Conservation (phyloP, 2,329 filamentous ascomycete genomes). For the Chaetomium strumarium region DNA sequence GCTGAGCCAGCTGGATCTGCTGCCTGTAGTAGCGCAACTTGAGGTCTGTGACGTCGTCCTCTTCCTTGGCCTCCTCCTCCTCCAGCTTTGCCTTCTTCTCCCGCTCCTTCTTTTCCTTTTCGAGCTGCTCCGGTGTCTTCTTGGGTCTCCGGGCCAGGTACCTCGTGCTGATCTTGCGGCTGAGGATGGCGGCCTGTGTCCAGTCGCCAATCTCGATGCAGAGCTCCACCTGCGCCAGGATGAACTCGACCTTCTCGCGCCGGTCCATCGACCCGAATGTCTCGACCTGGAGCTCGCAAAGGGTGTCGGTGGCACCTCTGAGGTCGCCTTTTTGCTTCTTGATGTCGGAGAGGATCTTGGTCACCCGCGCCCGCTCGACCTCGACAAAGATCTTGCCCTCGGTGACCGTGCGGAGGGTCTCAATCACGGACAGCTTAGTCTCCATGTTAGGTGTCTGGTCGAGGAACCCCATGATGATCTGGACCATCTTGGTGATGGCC, state of each 20-base stretch:
- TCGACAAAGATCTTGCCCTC: slow-evolving; percentile 99
- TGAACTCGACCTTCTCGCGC: slow-evolving; percentile 98
- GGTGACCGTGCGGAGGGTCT: slow-evolving; percentile 90
- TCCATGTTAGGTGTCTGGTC: slow-evolving; percentile 79
- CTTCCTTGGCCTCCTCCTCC: slow-evolving; percentile 70
- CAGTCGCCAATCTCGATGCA: slow-evolving; percentile 96
- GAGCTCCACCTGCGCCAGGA: slow-evolving; percentile 85
- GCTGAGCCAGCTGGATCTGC: slow-evolving; percentile 91
- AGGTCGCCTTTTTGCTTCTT: slow-evolving; percentile 94
- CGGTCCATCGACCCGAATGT: slow-evolving; percentile 98
- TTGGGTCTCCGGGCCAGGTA: slow-evolving; percentile 88
- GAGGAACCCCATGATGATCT: slow-evolving; percentile 88
- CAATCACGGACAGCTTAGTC: slow-evolving; percentile 87
- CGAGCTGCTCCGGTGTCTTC: slow-evolving; percentile 82
- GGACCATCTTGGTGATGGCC: slow-evolving; percentile 98
- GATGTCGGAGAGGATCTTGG: slow-evolving; percentile 91
- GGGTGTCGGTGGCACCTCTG: slow-evolving; percentile 81
- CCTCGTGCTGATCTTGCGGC: slow-evolving; percentile 92
- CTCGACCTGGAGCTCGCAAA: slow-evolving; percentile 97
- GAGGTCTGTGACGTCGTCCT: slow-evolving; percentile 90
- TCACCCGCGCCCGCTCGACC: slow-evolving; percentile 93
- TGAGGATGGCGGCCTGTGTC: slow-evolving; percentile 90
- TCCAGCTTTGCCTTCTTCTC: slow-evolving; percentile 74
- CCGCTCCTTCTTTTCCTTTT: slow-evolving; percentile 82
- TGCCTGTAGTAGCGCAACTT: slow-evolving; percentile 97